Evolutionary conservation across 2,329 filamentous ascomycete genomes (phyloP), one percentile per base, ranked within the genome.

Genomic region (Cladosporium halotolerans): DNA sequence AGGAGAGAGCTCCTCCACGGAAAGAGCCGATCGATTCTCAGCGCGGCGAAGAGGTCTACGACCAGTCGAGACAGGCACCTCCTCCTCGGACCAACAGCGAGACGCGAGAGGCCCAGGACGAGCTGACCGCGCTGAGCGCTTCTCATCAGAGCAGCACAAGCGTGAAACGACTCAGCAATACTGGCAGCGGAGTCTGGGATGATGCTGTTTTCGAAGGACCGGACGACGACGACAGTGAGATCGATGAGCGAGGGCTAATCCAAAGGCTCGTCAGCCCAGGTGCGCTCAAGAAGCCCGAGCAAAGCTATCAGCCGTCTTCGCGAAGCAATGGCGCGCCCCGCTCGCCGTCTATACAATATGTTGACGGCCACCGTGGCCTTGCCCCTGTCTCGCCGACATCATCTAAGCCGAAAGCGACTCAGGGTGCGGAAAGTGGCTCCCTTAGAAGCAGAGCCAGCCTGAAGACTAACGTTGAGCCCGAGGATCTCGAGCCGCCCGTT

Each of bases 1-100:
- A 71, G 1, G 90, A 96, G 63, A 80, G 86, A 9, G 88, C 89
- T 0, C 81, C 84, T 59, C 76, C 64, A 3, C 56, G 63, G 76
- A 39, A 72, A 80, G 19, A 70, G 75, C 44, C 74, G 79, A 58
- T 74, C 73, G 2, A 82, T 85, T 0, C 80, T 78, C 55, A 62
- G 4, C 53, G 56, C 4, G 65, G 62, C 9, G 64, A 67, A 39
- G 58, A 66, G 28, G 66, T 67, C 23, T 39, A 40, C 73, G 60
- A 57, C 75, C 71, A 76, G 55, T 69, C 67, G n/a, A 64, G 66
- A 33, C 60, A 60, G 14, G 56, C 63, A 4, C 66, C 72, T 7
- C 68, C 69, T 7, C 65, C 69, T 33, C 67, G 75, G 4, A 76
- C 73, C 1, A 65, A 72, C 10, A 77, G 74, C 50, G 77, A 80